Evolutionary conservation across 1,284 basidiomycete species (phyloP), one percentile per base, ranked within the genome.

Genomic region (Irpex sp.): DNA sequence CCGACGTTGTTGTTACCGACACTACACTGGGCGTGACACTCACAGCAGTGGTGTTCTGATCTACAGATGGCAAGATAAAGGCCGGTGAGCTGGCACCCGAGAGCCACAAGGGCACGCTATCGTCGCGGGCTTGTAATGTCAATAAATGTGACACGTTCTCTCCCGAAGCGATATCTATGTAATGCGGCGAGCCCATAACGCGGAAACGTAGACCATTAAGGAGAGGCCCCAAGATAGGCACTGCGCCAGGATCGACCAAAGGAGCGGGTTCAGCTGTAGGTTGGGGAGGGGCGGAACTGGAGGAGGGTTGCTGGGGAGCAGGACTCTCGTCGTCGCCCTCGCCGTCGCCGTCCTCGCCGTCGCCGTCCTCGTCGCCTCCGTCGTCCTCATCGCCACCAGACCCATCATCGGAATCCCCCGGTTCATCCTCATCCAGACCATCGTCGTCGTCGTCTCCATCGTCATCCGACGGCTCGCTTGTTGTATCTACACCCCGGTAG

Each of bases 401-500:
- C 9, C 31, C 54, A 36, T 56, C 31, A 17, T 62, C 66, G 49
- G 64, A 60, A 52, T 69, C 64, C 5, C 63, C 62, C 1, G 62
- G 34, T 17, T 15, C 59, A 13, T 58, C 57, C 37, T 58, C 57
- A 19, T 38, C 19, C 11, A 56, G 54, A 9, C 54, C 54, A 15
- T 56, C 54, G 26, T 56, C 54, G 26, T 26, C 54, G 19, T 56
- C 54, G 7, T 8, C 31, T 31, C 68, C 54, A 58, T 44, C 34
- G 62, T 65, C 59, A 58, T 59, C 60, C 59, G 66, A 51, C 1
- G 63, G 59, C 21, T 63, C 48, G 7, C 54, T 15, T 6, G 54
- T 36, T 9, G 59, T 37, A 3, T 72, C 69, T 4, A 70, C 74
- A 48, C 82, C 81, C 0, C 89, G 81, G 69, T 90, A 91, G 67